phyloP scores from a whole-genome alignment of 257 asterid species.

The Knoxia roxburghii region DNA sequence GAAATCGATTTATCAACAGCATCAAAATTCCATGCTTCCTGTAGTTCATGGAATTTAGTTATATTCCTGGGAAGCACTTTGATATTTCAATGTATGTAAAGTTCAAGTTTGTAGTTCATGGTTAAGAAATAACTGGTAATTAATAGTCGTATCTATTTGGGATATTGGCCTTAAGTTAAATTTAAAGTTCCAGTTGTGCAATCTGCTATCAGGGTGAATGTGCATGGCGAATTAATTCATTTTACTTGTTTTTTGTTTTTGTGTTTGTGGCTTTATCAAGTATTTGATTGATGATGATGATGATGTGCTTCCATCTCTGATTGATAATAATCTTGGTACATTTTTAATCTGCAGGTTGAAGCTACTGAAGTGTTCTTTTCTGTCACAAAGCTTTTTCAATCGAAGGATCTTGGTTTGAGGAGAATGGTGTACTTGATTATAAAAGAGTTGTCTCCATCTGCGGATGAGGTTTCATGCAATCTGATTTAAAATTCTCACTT shows the following conservation, averaged over 20 bases:
- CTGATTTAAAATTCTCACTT: neutral
- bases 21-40: neutral
- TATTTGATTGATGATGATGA: neutral
- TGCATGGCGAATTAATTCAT: neutral
- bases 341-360: constrained; percentile 45
- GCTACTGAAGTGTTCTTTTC: constrained; percentile 92
- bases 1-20: neutral
- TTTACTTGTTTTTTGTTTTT: neutral
- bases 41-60: neutral
- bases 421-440: constrained; percentile 97
- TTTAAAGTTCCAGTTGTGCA: neutral
- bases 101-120: too few species aligned
- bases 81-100: too few species aligned
- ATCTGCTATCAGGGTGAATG: neutral
- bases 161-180: neutral
- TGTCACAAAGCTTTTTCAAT: constrained; percentile 92
- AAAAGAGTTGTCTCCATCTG: constrained; percentile 87
- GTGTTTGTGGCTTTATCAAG: neutral
- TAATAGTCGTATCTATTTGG: neutral
- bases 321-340: neutral
- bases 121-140: too few species aligned
- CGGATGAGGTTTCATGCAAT: constrained; percentile 65
- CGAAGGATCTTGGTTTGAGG: constrained; percentile 81
- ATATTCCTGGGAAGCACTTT: too few species aligned
- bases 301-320: neutral